These are phyloP conservation scores for Penicillium sp. DNA, from an alignment of 2,329 filamentous ascomycete species.

Conservation along the genomic window DNA sequence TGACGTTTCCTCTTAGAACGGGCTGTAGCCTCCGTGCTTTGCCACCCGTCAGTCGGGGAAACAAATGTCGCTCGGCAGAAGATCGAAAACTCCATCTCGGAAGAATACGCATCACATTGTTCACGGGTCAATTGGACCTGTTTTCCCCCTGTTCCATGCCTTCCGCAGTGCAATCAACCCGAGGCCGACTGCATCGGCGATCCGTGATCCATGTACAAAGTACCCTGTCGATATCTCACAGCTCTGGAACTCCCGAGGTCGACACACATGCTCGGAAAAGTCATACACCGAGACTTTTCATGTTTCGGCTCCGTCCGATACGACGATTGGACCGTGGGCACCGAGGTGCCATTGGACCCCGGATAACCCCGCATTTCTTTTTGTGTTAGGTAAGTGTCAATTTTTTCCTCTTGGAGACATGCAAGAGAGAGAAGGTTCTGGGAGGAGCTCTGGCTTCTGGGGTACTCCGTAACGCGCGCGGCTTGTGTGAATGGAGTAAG, in stretches of 20 bases:
- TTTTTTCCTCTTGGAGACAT: neutral
- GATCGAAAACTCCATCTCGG: neutral
- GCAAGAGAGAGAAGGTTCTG: neutral
- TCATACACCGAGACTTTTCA: slow-evolving; percentile 21
- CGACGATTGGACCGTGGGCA: slow-evolving; percentile 22
- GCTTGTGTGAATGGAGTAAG: neutral
- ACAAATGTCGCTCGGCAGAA: slow-evolving; percentile 3
- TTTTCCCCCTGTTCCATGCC: neutral
- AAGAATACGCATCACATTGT: neutral
- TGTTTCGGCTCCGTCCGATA: slow-evolving; percentile 22
- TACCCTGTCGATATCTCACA: neutral
- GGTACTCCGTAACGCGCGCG: neutral
- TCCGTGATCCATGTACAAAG: slow-evolving; percentile 1
- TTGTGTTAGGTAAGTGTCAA: slow-evolving; percentile 22
- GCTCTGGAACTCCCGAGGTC: slow-evolving; percentile 4
- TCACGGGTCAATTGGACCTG: slow-evolving; percentile 4
- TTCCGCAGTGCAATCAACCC: slow-evolving; percentile 7
- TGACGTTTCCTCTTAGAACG: slow-evolving; percentile 2
- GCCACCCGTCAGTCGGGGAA: slow-evolving; percentile 4
- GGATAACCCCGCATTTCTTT: slow-evolving; percentile 28
- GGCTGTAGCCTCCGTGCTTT: neutral
- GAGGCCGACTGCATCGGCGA: slow-evolving; percentile 16
- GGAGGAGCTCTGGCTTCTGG: neutral
- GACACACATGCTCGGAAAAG: slow-evolving; percentile 15
- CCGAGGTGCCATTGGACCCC: slow-evolving; percentile 25